These are phyloP conservation scores for Ophiostoma ulmi DNA, from an alignment of 2,329 filamentous ascomycete genomes.

Conservation along the genomic window DNA sequence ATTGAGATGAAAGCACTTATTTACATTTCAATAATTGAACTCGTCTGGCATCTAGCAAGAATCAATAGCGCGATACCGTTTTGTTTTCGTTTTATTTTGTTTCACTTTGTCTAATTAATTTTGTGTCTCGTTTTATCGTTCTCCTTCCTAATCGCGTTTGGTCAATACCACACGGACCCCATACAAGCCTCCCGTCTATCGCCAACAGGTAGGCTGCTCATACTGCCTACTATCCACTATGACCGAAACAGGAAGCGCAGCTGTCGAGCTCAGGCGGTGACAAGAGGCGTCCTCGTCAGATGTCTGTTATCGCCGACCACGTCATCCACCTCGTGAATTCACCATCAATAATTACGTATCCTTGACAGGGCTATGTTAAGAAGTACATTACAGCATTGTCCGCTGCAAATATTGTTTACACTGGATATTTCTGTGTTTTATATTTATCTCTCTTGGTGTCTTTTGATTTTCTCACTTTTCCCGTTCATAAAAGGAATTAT, in stretches of 20 bases:
- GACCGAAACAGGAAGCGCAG: neutral
- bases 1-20: too few relatives aligned
- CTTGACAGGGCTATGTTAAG: neutral
- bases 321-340: neutral
- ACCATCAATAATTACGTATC: neutral
- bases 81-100: too few relatives aligned
- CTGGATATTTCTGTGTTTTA: too few relatives aligned
- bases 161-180: neutral
- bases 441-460: too few relatives aligned
- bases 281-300: neutral
- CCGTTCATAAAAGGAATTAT: too few relatives aligned
- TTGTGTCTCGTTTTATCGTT: neutral
- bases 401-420: neutral
- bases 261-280: neutral
- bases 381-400: neutral
- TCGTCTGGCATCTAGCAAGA: too few relatives aligned
- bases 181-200: neutral
- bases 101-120: neutral
- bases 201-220: neutral
- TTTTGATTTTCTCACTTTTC: too few relatives aligned
- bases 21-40: too few relatives aligned
- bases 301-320: neutral
- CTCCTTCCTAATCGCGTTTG: conserved; percentile 3
- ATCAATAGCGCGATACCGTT: too few relatives aligned
- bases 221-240: neutral